Evolutionary conservation across 768 basidiomycete genomes (phyloP), one percentile per base, ranked within the genome.

Genomic region (Boletus vermiculosoides): DNA sequence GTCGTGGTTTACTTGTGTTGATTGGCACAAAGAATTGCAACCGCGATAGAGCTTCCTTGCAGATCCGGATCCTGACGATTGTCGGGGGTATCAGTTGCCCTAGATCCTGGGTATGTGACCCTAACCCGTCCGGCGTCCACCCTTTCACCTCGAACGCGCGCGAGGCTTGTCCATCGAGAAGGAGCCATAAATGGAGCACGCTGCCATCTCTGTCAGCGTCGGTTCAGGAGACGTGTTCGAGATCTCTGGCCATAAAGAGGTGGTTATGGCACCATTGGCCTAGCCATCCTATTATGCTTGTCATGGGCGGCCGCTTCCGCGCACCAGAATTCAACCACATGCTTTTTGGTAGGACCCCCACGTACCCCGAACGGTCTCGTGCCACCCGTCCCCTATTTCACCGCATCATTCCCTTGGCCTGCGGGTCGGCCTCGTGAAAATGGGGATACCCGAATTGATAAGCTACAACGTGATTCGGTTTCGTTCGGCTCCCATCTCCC

Each of bases 41-140:
- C 37, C 41, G 51, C 55, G 54, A 67, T 36, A n/a, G 40, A 11
- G 49, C 63, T 66, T 68, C 67, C 50, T 54, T 56, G 60, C 57
- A 65, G 68, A 70, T 70, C 67, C 61, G 65, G 37, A 45, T 59
- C 52, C 65, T 56, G 60, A 66, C 68, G 67, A 68, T 67, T 68
- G 56, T 70, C 68, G 59, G 56, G 45, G 40, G 57, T 54, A 49
- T 36, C 59, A 25, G 28, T 36, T 55, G 12, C 66, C 66, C 66
- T 68, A 55, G 45, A 50, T 55, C 66, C 66, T 68, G 64, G 66
- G 66, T 31, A 42, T 12, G n/a, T n/a, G 42, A 61, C 56, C 62
- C 62, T 64, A 37, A 18, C 52, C 50, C 37, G 20, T 46, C 55
- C 48, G 45, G 15, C 25, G n/a, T 54, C 52, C 20, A 42, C 23